phyloP scores from a whole-genome alignment of 805 yeast genomes.

The Kluyveromyces dobzhanskii region DNA sequence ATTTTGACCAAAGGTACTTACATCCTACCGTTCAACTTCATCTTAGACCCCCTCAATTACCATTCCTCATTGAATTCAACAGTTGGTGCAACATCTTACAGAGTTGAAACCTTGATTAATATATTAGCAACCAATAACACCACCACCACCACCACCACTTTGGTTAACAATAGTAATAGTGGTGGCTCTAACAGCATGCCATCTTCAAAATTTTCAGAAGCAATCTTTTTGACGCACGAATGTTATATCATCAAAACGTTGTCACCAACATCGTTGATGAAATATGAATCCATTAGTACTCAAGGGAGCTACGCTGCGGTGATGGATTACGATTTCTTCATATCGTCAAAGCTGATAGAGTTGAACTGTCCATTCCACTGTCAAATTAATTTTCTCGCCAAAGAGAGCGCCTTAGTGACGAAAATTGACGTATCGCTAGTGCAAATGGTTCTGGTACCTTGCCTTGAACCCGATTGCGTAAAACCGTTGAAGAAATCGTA shows the following conservation, averaged over 20 bases:
- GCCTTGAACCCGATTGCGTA: slow-evolving; percentile 2
- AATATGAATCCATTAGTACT: slow-evolving; percentile 2
- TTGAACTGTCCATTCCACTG: slow-evolving; percentile 7
- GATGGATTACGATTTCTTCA: slow-evolving; percentile 5
- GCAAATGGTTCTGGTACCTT: slow-evolving; percentile 7
- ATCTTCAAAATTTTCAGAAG: slow-evolving; percentile 4
- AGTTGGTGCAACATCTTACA: slow-evolving; percentile 11
- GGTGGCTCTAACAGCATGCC: background rate
- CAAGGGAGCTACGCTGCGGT: slow-evolving; percentile 4
- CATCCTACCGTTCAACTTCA: slow-evolving; percentile 8
- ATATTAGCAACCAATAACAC: background rate
- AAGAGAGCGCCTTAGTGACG: background rate
- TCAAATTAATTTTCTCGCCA: slow-evolving; percentile 2
- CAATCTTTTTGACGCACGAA: slow-evolving; percentile 5
- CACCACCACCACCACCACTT: background rate
- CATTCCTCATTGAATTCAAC: slow-evolving; percentile 9
- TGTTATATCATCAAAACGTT: slow-evolving; percentile 5
- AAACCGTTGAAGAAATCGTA: slow-evolving; percentile 1
- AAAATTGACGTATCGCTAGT: slow-evolving; percentile 1
- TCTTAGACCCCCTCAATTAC: slow-evolving; percentile 9
- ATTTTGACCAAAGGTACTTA: slow-evolving; percentile 6
- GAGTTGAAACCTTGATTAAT: slow-evolving; percentile 6
- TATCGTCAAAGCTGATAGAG: slow-evolving; percentile 7
- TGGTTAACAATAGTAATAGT: too few relatives aligned
- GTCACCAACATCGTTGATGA: background rate